Conservation (phyloP, 805 yeast genomes). For the Sugiyamaella chiloensis region DNA sequence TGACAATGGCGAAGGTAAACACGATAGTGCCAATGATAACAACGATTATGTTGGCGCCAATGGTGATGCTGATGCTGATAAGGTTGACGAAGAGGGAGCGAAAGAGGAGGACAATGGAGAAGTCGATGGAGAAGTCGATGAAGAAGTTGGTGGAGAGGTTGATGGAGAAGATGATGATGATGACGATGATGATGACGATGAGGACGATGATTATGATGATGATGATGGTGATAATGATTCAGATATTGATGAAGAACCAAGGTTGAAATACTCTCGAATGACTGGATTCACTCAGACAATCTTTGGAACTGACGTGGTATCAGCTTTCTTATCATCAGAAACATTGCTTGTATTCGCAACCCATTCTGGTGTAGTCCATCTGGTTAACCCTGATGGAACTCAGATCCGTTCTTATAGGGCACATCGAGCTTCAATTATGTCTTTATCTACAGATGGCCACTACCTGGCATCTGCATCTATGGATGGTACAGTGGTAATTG, state of each 20-base stretch:
- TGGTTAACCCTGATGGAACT: conserved; percentile 57
- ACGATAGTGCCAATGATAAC: neutral
- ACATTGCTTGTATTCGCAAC: conserved; percentile 76
- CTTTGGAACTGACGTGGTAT: conserved; percentile 72
- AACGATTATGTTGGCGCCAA: neutral
- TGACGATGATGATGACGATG: conserved; percentile 26
- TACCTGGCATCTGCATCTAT: conserved; percentile 85
- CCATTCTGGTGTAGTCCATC: conserved; percentile 77
- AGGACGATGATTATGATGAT: conserved; percentile 20
- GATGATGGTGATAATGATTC: conserved; percentile 33
- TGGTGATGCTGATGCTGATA: neutral
- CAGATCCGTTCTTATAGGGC: conserved; percentile 73
- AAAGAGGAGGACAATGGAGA: neutral
- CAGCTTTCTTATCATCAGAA: conserved; percentile 62
- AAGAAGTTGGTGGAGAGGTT: too few relatives aligned
- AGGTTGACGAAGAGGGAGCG: neutral
- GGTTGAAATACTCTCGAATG: conserved; percentile 69
- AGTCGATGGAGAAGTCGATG: conserved; percentile 20
- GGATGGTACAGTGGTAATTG: conserved; percentile 89
- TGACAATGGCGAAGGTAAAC: neutral
- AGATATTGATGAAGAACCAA: conserved; percentile 37
- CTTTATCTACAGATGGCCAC: conserved; percentile 67
- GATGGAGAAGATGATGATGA: conserved; percentile 22
- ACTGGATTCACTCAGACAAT: conserved; percentile 64
- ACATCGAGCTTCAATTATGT: conserved; percentile 79